These are phyloP conservation scores for Candida sakaeoensis DNA, from an alignment of 805 yeast species.

Conservation along the genomic window DNA sequence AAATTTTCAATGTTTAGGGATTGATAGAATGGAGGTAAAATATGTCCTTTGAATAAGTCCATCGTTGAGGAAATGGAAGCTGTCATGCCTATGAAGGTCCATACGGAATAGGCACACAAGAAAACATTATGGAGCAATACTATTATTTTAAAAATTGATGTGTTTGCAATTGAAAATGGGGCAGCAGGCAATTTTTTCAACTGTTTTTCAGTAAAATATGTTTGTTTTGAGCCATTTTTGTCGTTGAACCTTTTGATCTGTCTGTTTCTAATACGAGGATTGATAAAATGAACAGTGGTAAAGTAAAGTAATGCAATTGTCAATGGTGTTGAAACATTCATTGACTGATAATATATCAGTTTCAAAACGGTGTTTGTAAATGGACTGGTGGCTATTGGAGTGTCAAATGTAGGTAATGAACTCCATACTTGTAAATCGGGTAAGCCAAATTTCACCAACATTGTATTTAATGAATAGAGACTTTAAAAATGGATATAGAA, in stretches of 20 bases:
- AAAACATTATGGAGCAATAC: constrained; percentile 60
- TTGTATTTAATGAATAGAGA: constrained; percentile 1
- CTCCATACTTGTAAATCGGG: constrained; percentile 30
- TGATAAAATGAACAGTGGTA: constrained; percentile 50
- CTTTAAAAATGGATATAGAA: neutral
- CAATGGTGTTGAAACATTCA: constrained; percentile 53
- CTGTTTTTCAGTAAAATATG: constrained; percentile 14
- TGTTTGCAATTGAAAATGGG: constrained; percentile 48
- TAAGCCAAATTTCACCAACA: constrained; percentile 29
- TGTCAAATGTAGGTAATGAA: constrained; percentile 24
- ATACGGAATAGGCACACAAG: constrained; percentile 61
- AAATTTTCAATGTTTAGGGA: constrained; percentile 3
- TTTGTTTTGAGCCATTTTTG: constrained; percentile 6
- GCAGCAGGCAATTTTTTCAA: constrained; percentile 46
- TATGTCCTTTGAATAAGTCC: constrained; percentile 13
- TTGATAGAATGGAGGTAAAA: constrained; percentile 9
- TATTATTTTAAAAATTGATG: constrained; percentile 45
- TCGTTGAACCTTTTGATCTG: constrained; percentile 35
- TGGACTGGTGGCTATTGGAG: constrained; percentile 33
- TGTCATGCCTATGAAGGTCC: constrained; percentile 70
- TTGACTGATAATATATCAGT: constrained; percentile 34
- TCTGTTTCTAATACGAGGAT: constrained; percentile 44
- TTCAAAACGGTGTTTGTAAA: constrained; percentile 28
- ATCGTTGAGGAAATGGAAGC: constrained; percentile 44
- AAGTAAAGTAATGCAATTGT: constrained; percentile 58